Base-by-base conservation (phyloP, 768 basidiomycete species). In the Calocybe indica region DNA sequence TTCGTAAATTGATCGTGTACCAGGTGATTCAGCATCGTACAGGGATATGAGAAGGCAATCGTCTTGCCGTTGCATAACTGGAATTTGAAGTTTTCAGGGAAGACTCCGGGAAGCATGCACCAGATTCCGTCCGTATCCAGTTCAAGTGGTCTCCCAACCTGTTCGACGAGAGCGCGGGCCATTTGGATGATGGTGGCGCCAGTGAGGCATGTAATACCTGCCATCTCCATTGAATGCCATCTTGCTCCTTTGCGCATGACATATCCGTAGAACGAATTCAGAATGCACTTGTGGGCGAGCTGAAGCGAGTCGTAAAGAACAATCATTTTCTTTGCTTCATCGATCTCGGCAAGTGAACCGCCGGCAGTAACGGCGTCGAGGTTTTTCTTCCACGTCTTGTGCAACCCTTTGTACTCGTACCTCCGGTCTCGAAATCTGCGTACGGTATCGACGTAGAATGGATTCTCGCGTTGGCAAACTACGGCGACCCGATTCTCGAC, bases 211-310 rank as follows among this genome's bases (percentile, higher is more conserved):
- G 96, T 98, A 52, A 99, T 97, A 6, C 96, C 96, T 1, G 96
- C 96, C 96, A 99, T 99, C 72, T 99, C 96, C 96, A 99, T 97
- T 29, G 95, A 98, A 64, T 97, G 94, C 96, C 96, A 99, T 30
- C 96, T 75, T 12, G 96, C 96, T 45, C 96, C 96, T 63, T 99
- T 98, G 36, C 96, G 83, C 96, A 98, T 98, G 62, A 99, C 95
- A 58, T 99, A 99, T 33, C 96, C 96, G 62, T 99, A 99, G 76
- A 99, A 99, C 3, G 96, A 98, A 73, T 99, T 99, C 55, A 99
- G 80, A 62, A 99, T 99, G 61, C 94, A 97, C 71, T 99, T 99
- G 78, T 99, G 96, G 3, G 96, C 96, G 28, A 99, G 84, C 64
- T 99, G 96, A 32, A 99, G 78, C 4, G 96, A 98, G 64, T 98